Conservation (phyloP, 106 monocot genomes). For the Dendrobium huoshanense region DNA sequence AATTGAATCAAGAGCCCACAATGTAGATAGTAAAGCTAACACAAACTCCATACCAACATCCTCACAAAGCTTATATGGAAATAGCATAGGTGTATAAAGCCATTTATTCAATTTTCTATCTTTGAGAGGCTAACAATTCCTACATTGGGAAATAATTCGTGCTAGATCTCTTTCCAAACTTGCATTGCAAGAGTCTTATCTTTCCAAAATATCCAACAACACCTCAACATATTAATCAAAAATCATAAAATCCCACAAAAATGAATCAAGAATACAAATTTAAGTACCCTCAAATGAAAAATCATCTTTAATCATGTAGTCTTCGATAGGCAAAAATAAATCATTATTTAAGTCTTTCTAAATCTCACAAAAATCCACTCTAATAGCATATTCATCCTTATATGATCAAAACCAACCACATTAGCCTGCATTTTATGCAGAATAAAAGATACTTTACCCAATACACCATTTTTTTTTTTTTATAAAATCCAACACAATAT, state of each 20-base stretch:
- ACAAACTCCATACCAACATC: not conserved
- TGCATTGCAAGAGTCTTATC: not conserved
- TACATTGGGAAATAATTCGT: not conserved
- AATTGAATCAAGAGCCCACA: not conserved
- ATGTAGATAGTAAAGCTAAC: not conserved
- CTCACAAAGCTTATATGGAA: not conserved
- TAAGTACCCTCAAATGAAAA: not conserved
- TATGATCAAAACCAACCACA: not conserved
- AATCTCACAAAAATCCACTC: not conserved
- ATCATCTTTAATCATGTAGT: not conserved
- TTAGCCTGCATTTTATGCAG: not conserved
- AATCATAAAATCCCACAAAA: not conserved
- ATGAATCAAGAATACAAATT: not conserved
- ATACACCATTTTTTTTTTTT: not conserved
- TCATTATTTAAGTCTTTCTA: not conserved
- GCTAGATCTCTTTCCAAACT: not conserved
- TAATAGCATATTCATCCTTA: not conserved
- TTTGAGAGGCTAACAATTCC: not conserved
- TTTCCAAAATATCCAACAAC: not conserved
- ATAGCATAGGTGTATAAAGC: too few species aligned
- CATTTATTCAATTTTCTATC: not conserved
- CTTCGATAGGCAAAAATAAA: not conserved
- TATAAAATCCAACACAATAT: not conserved
- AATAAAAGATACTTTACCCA: not conserved
- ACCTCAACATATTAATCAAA: not conserved